These are phyloP conservation scores for Ophiostoma himal-ulmi DNA, from an alignment of 2,329 filamentous ascomycete genomes.

Conservation along the genomic window DNA sequence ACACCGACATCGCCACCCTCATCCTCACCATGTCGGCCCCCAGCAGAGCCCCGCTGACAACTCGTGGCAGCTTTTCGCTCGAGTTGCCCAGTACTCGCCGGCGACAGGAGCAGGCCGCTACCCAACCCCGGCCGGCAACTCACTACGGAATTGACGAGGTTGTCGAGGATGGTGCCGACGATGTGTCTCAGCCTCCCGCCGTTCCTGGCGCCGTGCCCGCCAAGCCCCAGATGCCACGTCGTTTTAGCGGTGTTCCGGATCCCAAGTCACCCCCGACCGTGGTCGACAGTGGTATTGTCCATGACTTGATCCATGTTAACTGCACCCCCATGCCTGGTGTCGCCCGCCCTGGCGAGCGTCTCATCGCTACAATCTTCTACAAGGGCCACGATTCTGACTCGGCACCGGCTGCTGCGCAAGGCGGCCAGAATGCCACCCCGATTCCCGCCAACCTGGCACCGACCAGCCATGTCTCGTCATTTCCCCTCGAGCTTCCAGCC, in stretches of 20 bases:
- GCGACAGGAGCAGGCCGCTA: constrained; percentile 36
- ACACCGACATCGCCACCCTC: neutral
- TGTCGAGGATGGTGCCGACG: constrained; percentile 48
- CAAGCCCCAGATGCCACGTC: constrained; percentile 39
- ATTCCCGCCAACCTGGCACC: constrained; percentile 54
- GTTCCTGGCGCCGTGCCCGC: neutral
- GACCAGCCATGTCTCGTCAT: constrained; percentile 45
- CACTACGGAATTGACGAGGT: constrained; percentile 61
- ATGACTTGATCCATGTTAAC: constrained; percentile 58
- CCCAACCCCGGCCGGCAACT: constrained; percentile 39
- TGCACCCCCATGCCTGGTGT: constrained; percentile 50
- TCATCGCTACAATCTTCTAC: constrained; percentile 61
- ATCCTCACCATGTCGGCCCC: constrained; percentile 17
- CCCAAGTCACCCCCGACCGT: constrained; percentile 54
- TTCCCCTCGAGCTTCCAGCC: constrained; percentile 25
- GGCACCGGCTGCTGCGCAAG: constrained; percentile 29
- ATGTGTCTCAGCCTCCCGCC: constrained; percentile 29
- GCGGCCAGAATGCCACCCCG: constrained; percentile 27
- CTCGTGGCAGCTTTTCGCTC: constrained; percentile 24
- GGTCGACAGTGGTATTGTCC: constrained; percentile 56
- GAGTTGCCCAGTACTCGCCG: constrained; percentile 60
- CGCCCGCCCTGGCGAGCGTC: constrained; percentile 39
- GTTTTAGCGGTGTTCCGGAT: constrained; percentile 57
- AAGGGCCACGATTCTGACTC: constrained; percentile 37
- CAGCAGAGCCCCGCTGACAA: constrained; percentile 14